A percentile compares a stretch with the other conserved stretches of the same genome.
Conservation (phyloP, 75 land plant genomes). For the Sequoia sempervirens region DNA sequence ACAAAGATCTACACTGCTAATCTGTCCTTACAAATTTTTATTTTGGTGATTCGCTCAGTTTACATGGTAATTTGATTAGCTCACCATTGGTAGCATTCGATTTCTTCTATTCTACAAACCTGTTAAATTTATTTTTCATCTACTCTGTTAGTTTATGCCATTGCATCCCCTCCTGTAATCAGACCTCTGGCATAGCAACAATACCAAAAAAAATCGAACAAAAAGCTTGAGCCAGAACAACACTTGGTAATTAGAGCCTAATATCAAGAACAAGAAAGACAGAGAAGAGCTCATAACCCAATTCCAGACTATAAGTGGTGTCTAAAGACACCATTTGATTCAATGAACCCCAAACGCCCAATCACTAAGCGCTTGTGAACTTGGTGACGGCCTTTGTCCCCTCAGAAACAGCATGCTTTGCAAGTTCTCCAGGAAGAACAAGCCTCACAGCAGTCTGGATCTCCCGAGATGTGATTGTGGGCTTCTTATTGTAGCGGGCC, state of each 20-base stretch:
- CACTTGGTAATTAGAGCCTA: background rate
- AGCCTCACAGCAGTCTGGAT: conserved; percentile 58
- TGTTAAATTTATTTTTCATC: too few species aligned
- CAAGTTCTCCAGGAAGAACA: conserved; percentile 72
- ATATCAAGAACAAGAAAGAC: background rate
- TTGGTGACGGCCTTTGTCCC: conserved; percentile 62
- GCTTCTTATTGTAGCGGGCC: conserved; percentile 33
- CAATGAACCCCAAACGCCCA: background rate
- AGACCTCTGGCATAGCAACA: too few species aligned
- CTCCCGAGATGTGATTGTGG: conserved; percentile 65
- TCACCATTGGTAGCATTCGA: too few species aligned
- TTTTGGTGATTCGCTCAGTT: too few species aligned
- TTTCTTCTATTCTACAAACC: too few species aligned
- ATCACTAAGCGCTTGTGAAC: background rate
- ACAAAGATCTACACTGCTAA: too few species aligned
- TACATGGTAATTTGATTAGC: too few species aligned
- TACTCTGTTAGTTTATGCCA: too few species aligned
- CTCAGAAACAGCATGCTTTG: conserved; percentile 66
- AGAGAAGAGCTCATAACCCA: background rate
- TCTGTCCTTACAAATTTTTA: too few species aligned
- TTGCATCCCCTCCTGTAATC: too few species aligned
- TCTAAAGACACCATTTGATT: background rate
- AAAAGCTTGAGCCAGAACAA: too few species aligned
- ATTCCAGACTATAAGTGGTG: background rate
- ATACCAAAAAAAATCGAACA: too few species aligned